Conservation (phyloP, 192 early-diverging fungal species). For the Podochytrium sp. region DNA sequence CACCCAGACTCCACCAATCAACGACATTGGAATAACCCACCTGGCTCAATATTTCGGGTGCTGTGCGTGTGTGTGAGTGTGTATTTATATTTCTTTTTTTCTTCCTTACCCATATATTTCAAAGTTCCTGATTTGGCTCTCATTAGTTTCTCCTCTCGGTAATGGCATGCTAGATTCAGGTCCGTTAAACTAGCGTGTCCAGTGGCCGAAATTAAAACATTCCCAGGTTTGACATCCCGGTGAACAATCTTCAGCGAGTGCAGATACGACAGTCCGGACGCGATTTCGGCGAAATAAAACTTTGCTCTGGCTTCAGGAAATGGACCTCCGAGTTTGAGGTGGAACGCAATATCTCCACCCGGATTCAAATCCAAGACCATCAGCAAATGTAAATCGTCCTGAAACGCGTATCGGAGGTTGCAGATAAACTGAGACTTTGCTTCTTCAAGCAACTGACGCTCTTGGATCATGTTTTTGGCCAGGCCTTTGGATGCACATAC, state of each 20-base stretch:
- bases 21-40: constrained; percentile 79
- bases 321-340: constrained; percentile 73
- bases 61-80: constrained; percentile 12
- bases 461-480: constrained; percentile 88
- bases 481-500: constrained; percentile 85
- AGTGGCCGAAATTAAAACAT: constrained; percentile 74
- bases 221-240: constrained; percentile 94
- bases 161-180: constrained; percentile 93
- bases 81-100: too few species aligned
- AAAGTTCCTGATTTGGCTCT: constrained; percentile 88
- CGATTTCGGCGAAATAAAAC: constrained; percentile 89
- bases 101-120: constrained; percentile 82
- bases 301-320: constrained; percentile 75
- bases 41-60: constrained; percentile 46
- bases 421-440: constrained; percentile 80
- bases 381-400: constrained; percentile 93
- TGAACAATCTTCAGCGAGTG: constrained; percentile 87
- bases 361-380: constrained; percentile 96
- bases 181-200: constrained; percentile 94
- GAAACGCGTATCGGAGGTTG: constrained; percentile 95
- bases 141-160: constrained; percentile 66
- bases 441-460: constrained; percentile 84
- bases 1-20: constrained; percentile 97
- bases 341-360: constrained; percentile 93
- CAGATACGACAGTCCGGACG: constrained; percentile 81